Evolutionary conservation across 2,329 filamentous ascomycete species (phyloP), one percentile per base, ranked within the genome.

Genomic region (Trichoderma guizhouense): DNA sequence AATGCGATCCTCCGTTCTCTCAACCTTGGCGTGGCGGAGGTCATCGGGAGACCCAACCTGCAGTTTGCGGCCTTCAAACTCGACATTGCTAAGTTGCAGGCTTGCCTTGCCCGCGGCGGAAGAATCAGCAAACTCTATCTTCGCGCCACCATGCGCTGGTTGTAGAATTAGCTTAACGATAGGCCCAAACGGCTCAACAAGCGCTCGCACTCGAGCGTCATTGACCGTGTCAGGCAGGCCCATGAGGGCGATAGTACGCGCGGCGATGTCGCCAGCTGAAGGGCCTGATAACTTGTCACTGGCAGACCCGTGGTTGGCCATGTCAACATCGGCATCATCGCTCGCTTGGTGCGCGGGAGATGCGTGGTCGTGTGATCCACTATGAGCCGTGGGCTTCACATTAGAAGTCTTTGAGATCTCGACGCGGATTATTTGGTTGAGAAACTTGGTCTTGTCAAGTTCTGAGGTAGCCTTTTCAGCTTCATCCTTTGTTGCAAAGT

Each of bases 161-260:
- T 94, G 90, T 12, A 98, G 86, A 14, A 92, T 86, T 5, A 98
- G 86, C 80, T 95, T 95, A 74, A 91, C 86, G 28, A 98, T 86
- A 1, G 86, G 81, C 0, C 94, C 94, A 58, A 91, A 86, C 1
- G 89, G 87, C 76, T 94, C 91, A 9, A 92, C 90, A 3, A 97
- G 84, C 0, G 90, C 86, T 58, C 89, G 89, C 69, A 99, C 89
- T 34, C 95, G 93, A 1, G 92, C 90, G 77, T 97, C 93, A 75
- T 97, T 98, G 77, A 98, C 89, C 0, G 95, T 98, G 78, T 98
- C 96, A 0, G 96, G 94, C 1, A 99, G 85, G 74, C 95, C 92
- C 82, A 98, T 89, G 32, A 99, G 84, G 11, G 91, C 92, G 64
- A 98, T 86, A 1, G 93, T 96, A 67, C 94, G 90, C 64, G 90